Conservation (phyloP, 2,329 filamentous ascomycete species). For the Exophiala phaeomuriformis region DNA sequence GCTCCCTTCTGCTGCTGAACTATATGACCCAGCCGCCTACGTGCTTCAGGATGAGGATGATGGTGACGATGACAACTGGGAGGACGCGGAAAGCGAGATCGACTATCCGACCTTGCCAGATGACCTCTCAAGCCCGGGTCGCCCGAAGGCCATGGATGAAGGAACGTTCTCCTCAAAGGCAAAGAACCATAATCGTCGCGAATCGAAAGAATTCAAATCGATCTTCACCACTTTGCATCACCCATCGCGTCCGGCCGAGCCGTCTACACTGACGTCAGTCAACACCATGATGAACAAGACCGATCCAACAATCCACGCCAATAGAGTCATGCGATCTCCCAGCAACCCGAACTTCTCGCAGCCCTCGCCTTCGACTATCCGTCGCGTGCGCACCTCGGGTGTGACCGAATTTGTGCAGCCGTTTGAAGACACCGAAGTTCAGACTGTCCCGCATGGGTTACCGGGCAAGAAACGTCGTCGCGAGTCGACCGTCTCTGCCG, state of each 20-base stretch:
- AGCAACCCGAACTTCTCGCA: constrained; percentile 33
- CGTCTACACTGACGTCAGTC: constrained; percentile 19
- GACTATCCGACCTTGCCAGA: constrained; percentile 35
- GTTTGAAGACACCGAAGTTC: constrained; percentile 25
- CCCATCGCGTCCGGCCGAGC: constrained; percentile 14
- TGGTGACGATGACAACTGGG: constrained; percentile 20
- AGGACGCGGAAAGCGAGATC: constrained; percentile 27
- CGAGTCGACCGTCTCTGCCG: constrained; percentile 21
- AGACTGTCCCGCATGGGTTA: constrained; percentile 27
- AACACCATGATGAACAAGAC: constrained; percentile 23
- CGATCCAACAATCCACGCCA: constrained; percentile 13
- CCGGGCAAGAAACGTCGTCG: constrained; percentile 32
- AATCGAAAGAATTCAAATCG: constrained; percentile 27
- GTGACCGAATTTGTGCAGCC: constrained; percentile 20
- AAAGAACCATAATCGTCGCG: constrained; percentile 29
- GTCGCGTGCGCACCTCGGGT: constrained; percentile 35
- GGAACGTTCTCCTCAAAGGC: constrained; percentile 17
- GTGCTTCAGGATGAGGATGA: constrained; percentile 21
- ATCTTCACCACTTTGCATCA: constrained; percentile 29
- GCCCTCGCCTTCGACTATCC: constrained; percentile 34
- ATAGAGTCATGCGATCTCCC: constrained; percentile 21
- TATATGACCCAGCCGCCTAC: constrained; percentile 27
- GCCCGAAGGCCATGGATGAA: constrained; percentile 4
- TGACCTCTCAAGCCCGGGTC: constrained; percentile 13
- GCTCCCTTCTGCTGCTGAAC: constrained; percentile 9